These are phyloP conservation scores for Dendryphion nanum DNA, from an alignment of 2,329 filamentous ascomycete genomes.

Conservation along the genomic window DNA sequence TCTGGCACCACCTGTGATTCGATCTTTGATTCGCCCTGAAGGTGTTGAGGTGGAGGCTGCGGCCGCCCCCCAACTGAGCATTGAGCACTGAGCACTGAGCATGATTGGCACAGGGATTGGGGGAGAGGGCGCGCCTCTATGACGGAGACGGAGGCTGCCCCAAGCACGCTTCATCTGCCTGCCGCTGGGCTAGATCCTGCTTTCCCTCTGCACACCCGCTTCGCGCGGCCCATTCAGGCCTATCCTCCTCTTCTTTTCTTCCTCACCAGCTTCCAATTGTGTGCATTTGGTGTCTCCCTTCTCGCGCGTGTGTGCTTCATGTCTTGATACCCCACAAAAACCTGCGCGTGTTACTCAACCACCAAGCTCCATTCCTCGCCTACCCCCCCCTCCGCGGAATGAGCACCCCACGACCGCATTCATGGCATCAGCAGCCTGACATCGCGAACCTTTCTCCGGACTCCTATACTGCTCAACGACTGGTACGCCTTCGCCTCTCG, in stretches of 20 bases:
- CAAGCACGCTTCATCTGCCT: too few species aligned
- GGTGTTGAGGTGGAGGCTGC: too few species aligned
- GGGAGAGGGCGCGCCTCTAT: neutral
- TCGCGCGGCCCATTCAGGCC: too few species aligned
- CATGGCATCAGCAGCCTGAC: constrained; percentile 35
- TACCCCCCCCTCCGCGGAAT: constrained; percentile 23
- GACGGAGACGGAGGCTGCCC: too few species aligned
- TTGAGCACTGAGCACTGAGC: too few species aligned
- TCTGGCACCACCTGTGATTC: too few species aligned
- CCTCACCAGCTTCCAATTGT: neutral
- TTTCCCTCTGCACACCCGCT: neutral
- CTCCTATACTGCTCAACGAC: constrained; percentile 55
- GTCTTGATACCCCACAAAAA: constrained; percentile 4
- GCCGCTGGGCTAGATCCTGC: neutral
- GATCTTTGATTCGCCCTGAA: too few species aligned
- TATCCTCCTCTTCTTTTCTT: neutral
- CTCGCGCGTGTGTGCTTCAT: constrained; percentile 2
- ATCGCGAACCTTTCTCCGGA: constrained; percentile 42
- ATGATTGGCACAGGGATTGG: neutral
- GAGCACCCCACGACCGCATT: constrained; percentile 24
- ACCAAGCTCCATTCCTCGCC: constrained; percentile 6
- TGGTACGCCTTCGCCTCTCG: constrained; percentile 40
- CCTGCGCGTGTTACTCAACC: constrained; percentile 15
- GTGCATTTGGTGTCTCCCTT: too few species aligned
- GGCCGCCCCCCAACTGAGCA: too few species aligned